phyloP scores from a whole-genome alignment of 1,284 basidiomycete species.

The Ustilago xerochloae region DNA sequence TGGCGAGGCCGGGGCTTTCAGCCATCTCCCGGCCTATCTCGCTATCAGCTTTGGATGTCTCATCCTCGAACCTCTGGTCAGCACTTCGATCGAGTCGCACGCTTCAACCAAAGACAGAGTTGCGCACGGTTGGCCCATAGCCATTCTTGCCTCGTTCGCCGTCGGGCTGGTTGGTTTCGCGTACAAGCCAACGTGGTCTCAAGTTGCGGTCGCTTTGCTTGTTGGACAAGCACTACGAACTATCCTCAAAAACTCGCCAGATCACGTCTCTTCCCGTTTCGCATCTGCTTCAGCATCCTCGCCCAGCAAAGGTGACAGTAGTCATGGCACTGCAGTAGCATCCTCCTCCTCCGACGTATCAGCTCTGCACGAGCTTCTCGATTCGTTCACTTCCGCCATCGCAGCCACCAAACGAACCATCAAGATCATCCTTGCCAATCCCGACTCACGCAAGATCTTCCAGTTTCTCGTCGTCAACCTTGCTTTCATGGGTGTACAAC shows the following conservation, averaged over 20 bases:
- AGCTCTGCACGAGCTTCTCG: conserved; percentile 40
- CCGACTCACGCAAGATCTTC: conserved; percentile 93
- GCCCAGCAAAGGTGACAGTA: conserved; percentile 2
- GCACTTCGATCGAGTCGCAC: conserved; percentile 61
- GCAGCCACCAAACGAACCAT: conserved; percentile 69
- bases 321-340: not conserved
- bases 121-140: conserved; percentile 63
- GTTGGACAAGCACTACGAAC: conserved; percentile 58
- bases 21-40: conserved; percentile 59
- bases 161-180: conserved; percentile 63
- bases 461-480: conserved; percentile 95
- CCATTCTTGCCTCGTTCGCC: conserved; percentile 48
- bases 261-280: conserved; percentile 52
- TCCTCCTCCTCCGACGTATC: conserved; percentile 36
- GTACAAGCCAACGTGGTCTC: conserved; percentile 35
- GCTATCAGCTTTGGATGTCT: conserved; percentile 57
- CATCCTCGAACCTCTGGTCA: conserved; percentile 61
- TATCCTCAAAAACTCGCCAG: conserved; percentile 61
- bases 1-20: not conserved
- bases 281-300: conserved; percentile 9
- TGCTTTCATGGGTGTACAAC: conserved; percentile 84
- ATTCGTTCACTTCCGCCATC: conserved; percentile 20
- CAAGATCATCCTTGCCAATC: conserved; percentile 87
- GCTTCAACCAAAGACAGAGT: conserved; percentile 54
- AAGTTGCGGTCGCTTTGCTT: conserved; percentile 38